Percentiles rank a stretch among this genome's conserved stretches.
phyloP scores from a whole-genome alignment of 2,329 filamentous ascomycete species.

The Beauveria sp. region DNA sequence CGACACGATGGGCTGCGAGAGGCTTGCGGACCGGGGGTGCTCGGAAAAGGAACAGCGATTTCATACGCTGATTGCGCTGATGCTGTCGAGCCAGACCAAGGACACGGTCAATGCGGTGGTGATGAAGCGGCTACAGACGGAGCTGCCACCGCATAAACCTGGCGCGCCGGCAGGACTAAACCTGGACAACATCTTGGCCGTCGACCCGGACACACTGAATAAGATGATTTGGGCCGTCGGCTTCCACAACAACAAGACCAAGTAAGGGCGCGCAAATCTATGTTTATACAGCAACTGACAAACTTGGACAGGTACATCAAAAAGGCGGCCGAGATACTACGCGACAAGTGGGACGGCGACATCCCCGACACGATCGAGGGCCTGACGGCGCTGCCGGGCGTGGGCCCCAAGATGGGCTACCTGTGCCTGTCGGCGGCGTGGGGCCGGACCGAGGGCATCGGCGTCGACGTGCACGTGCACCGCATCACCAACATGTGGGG shows the following conservation, averaged over 20 bases:
- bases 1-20: constrained; percentile 95
- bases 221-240: constrained; percentile 75
- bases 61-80: constrained; percentile 78
- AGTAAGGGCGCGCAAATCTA: constrained; percentile 34
- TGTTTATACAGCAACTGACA: neutral
- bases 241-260: constrained; percentile 93
- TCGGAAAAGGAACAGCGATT: constrained; percentile 58
- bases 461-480: constrained; percentile 91
- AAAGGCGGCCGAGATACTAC: constrained; percentile 62
- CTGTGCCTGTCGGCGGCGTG: constrained; percentile 72
- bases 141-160: constrained; percentile 48
- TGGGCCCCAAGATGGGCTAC: constrained; percentile 93
- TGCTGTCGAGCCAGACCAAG: constrained; percentile 90
- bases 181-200: constrained; percentile 68
- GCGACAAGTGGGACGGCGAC: constrained; percentile 62
- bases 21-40: constrained; percentile 50
- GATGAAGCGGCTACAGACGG: constrained; percentile 70
- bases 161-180: constrained; percentile 51
- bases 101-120: constrained; percentile 82
- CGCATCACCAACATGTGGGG: constrained; percentile 92
- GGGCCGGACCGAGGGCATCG: constrained; percentile 64
- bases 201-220: constrained; percentile 59
- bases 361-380: constrained; percentile 74
- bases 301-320: constrained; percentile 51
- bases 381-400: constrained; percentile 70